A percentile compares a stretch with the other conserved stretches of the same genome.
Conservation (phyloP, 495 filamentous ascomycete species). For the Schizothecium vesticola region DNA sequence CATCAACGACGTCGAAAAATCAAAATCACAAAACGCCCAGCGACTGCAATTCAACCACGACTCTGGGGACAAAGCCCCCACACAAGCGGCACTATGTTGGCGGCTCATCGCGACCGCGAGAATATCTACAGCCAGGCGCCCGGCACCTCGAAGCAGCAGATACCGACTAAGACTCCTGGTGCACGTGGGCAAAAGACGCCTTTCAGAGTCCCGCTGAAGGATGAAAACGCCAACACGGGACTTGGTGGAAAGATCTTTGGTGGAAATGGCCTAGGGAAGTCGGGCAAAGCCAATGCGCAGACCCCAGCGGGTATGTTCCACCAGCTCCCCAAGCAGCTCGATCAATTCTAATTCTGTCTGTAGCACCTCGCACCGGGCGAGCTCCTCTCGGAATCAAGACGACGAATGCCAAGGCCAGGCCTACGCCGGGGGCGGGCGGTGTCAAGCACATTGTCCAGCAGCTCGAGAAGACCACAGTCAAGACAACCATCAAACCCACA, state of each 20-base stretch:
- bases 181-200: slow-evolving; percentile 76
- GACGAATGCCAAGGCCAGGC: slow-evolving; percentile 83
- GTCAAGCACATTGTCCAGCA: slow-evolving; percentile 38
- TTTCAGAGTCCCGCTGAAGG: slow-evolving; percentile 74
- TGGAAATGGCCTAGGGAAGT: slow-evolving; percentile 42
- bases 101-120: slow-evolving; percentile 75
- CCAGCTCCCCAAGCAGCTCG: background rate
- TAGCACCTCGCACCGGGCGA: slow-evolving; percentile 60
- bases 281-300: slow-evolving; percentile 51
- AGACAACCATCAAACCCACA: slow-evolving; percentile 34
- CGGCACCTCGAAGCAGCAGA: slow-evolving; percentile 71
- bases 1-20: background rate
- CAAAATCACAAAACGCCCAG: background rate
- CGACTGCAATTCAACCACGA: background rate
- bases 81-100: slow-evolving; percentile 55
- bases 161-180: slow-evolving; percentile 73
- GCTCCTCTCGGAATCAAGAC: slow-evolving; percentile 90
- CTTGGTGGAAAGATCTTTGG: slow-evolving; percentile 58
- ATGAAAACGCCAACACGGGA: slow-evolving; percentile 68
- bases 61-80: slow-evolving; percentile 13
- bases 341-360: slow-evolving; percentile 10
- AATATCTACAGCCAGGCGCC: slow-evolving; percentile 74
- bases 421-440: slow-evolving; percentile 50
- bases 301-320: slow-evolving; percentile 55
- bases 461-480: slow-evolving; percentile 39